Conservation (phyloP, 768 basidiomycete genomes). For the Psilocybe tampanensis region DNA sequence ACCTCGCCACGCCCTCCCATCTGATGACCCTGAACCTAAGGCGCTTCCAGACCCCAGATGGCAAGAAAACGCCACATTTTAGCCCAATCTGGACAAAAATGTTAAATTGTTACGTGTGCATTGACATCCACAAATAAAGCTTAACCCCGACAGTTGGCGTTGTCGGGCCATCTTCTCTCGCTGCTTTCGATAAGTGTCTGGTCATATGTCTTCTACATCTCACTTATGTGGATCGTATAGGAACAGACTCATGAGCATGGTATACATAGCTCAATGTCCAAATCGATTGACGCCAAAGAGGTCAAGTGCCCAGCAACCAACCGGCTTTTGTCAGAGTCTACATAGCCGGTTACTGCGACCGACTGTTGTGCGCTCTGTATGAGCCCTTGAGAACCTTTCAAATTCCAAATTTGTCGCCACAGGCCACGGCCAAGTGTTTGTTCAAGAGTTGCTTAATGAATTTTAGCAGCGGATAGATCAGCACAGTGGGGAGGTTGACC, state of each 20-base stretch:
- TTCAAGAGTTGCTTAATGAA: conserved; percentile 12
- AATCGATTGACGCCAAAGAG: background rate
- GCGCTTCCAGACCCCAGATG: conserved; percentile 17
- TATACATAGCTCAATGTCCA: background rate
- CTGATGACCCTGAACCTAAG: conserved; percentile 12
- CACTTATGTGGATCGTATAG: background rate
- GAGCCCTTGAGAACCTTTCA: background rate
- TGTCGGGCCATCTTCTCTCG: background rate
- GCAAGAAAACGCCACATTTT: conserved; percentile 18
- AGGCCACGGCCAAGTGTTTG: conserved; percentile 2
- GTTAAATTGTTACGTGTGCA: background rate
- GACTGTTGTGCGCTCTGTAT: conserved; percentile 9
- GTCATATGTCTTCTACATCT: background rate
- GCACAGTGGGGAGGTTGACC: background rate
- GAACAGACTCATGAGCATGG: background rate
- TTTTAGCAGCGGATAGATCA: conserved; percentile 1
- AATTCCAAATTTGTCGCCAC: background rate
- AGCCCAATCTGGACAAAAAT: conserved; percentile 6
- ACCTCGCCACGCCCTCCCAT: conserved; percentile 1
- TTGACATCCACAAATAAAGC: conserved; percentile 1
- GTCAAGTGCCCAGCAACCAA: conserved; percentile 15
- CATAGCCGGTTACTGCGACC: conserved; percentile 14
- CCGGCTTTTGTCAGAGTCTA: conserved; percentile 6
- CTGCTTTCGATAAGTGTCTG: background rate
- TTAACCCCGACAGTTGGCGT: conserved; percentile 5